Evolutionary conservation across 2,329 filamentous ascomycete species (phyloP).

Genomic region (Colletotrichum plurivorum): DNA sequence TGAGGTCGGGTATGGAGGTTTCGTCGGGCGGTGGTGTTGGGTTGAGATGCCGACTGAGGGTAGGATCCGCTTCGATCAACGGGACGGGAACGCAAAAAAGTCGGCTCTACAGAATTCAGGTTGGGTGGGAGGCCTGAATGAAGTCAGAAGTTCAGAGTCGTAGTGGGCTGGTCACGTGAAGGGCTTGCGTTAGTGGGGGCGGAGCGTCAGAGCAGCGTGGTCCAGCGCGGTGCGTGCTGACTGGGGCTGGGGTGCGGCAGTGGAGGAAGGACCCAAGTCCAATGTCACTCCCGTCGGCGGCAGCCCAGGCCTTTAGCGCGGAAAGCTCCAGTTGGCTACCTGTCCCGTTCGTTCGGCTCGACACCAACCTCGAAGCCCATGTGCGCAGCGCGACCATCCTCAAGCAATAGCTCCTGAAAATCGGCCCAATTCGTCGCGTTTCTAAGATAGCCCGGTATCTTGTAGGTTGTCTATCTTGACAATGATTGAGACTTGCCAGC

Average conservation of each 20-base stretch:
- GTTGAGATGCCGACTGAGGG: conserved; percentile 19
- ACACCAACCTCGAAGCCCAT: conserved; percentile 17
- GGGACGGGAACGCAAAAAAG: conserved; percentile 32
- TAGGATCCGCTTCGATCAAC: conserved; percentile 33
- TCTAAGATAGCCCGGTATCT: not conserved
- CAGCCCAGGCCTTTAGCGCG: conserved; percentile 28
- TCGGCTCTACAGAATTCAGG: conserved; percentile 18
- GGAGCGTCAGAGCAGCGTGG: conserved; percentile 28
- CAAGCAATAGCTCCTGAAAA: not conserved
- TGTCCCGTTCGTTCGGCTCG: conserved; percentile 39
- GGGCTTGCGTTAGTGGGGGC: conserved; percentile 39
- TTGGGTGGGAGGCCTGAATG: conserved; percentile 35
- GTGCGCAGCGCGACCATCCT: conserved; percentile 11
- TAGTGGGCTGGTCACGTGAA: conserved; percentile 40
- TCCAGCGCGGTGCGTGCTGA: not conserved
- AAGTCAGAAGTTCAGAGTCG: conserved; percentile 38
- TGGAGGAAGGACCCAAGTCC: conserved; percentile 24
- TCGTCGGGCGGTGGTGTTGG: not conserved
- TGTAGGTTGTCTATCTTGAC: not conserved
- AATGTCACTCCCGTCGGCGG: conserved; percentile 24
- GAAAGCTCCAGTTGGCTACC: conserved; percentile 37
- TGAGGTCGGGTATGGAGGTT: conserved; percentile 5
- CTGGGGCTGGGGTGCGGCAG: conserved; percentile 25
- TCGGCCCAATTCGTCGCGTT: not conserved
- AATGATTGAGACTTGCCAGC: not conserved